Base-by-base conservation (phyloP, 345 rosid genomes). In the Moricandia moricandioides region DNA sequence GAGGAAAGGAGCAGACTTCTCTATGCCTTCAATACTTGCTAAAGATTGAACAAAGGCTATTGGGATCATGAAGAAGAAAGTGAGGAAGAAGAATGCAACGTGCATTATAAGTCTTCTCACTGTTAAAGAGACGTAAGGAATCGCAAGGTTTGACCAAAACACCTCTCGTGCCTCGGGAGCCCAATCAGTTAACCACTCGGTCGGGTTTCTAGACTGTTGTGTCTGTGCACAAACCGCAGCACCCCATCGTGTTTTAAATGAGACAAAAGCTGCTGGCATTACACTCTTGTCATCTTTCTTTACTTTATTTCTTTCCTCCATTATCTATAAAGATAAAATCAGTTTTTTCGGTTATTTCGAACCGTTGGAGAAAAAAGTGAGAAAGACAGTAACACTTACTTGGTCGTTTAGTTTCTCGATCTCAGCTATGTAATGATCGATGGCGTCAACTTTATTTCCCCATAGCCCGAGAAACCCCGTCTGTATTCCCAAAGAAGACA, bases 221-320 rank as follows among this genome's bases (percentile, higher is more conserved):
- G 97, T 92, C 81, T 92, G 99, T 74, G 97, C 99, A 78, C 99
- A 90, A 45, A 95, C 97, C 70, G 97, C 97, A 8, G 99, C 93
- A 75, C 89, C 97, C 99, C 99, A 95, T 67, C 97, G 88, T 59
- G 90, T 87, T 81, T 84, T 92, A 78, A 95, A 95, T 13, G 97
- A 95, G 73, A 95, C 99, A 83, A 95, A 95, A 34, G 99, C 93
- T 11, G 96, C 97, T 14, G 97, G 97, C 96, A 92, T 86, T 66
- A 90, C 79, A 0, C 83, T 71, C 63, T 85, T 81, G 8, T 96
- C 91, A 84, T 92, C 97, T 39, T 81, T 88, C 45, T 62, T 75
- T 33, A 92, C 96, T 60, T 75, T 84, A 67, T 80, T 82, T 79
- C 90, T 80, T 80, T 92, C 99, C 56, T 72, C 88, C 45, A 37